Evolutionary conservation across 1,284 basidiomycete genomes (phyloP).

Genomic region (Gomphus sp.): DNA sequence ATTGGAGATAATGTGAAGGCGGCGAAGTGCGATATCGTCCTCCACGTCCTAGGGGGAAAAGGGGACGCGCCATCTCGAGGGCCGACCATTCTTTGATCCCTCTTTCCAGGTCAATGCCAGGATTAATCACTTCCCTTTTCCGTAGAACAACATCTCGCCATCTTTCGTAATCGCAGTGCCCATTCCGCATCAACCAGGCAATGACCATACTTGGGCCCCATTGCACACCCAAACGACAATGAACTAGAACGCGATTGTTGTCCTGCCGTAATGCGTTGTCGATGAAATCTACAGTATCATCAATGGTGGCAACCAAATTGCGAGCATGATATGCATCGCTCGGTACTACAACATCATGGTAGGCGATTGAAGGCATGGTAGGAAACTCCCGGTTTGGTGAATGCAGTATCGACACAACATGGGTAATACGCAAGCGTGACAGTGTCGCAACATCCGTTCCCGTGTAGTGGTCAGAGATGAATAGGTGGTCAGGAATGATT

Average conservation of each 20-base stretch:
- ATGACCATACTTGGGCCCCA: constrained; percentile 5
- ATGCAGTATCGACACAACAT: constrained; percentile 1
- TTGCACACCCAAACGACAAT: neutral
- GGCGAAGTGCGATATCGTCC: neutral
- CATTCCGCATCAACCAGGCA: constrained; percentile 8
- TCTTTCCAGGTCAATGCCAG: neutral
- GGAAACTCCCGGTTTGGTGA: neutral
- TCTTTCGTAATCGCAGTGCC: neutral
- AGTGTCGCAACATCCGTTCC: constrained; percentile 3
- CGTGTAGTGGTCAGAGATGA: constrained; percentile 2
- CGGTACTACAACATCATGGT: neutral
- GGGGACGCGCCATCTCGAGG: neutral
- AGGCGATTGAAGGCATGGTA: neutral
- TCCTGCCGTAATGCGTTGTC: constrained; percentile 2
- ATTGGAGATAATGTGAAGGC: neutral
- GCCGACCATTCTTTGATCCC: constrained; percentile 5
- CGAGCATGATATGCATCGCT: neutral
- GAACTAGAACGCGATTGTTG: neutral
- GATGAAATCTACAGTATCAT: constrained; percentile 7
- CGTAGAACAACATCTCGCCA: neutral
- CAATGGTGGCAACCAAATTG: neutral
- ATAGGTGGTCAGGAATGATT: constrained; percentile 1
- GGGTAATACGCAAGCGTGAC: neutral
- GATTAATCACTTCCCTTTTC: neutral
- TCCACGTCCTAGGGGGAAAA: neutral